Evolutionary conservation across 306 rosid species (phyloP), one percentile per base, ranked within the genome.

Genomic region (Phaseolus lunatus): DNA sequence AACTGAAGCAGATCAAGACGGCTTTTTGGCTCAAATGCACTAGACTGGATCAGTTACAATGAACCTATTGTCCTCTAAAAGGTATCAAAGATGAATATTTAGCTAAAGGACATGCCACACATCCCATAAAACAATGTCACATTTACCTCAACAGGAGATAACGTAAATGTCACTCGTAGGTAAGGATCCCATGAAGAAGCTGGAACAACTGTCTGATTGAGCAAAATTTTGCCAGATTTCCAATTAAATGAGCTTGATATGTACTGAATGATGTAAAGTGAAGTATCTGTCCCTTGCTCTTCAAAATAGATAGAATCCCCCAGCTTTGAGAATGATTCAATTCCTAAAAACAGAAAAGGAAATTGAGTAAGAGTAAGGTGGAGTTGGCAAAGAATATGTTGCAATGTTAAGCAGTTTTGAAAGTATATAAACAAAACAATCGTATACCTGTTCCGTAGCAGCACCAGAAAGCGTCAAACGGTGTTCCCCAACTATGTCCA

Each of bases 291-390:
- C 35, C 84, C 88, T 43, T 73, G 84, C 83, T 90, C 95, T 84
- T 95, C 97, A 79, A 95, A 95, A 78, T 95, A 95, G 67, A 95
- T 89, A 37, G 97, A 89, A 87, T 92, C 97, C 19, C 96, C 98
- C 24, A 95, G 81, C 88, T 92, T 92, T 16, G 98, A 92, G 82
- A 95, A 89, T 43, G 98, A 95, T 65, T 95, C 98, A 80, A 83
- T 78, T 67, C 96, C 97, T 93, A 57, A 58, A 50, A 67, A 66
- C 57, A 35, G 37, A 70, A 82, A 70, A 49, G 56, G 14, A 10
- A 77, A 26, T 62, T 44, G 27, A 59, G 39, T 15, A 67, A 52
- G 54, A 80, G 19, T 71, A 26, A 48, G 22, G 19, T 24, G 65
- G 49, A 64, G 29, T 41, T 64, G 53, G 16, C 39, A 76, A 47